A percentile compares a stretch with the other conserved stretches of the same genome.
These are phyloP conservation scores for Puccinia coronata DNA, from an alignment of 1,284 basidiomycete species.

Conservation along the genomic window DNA sequence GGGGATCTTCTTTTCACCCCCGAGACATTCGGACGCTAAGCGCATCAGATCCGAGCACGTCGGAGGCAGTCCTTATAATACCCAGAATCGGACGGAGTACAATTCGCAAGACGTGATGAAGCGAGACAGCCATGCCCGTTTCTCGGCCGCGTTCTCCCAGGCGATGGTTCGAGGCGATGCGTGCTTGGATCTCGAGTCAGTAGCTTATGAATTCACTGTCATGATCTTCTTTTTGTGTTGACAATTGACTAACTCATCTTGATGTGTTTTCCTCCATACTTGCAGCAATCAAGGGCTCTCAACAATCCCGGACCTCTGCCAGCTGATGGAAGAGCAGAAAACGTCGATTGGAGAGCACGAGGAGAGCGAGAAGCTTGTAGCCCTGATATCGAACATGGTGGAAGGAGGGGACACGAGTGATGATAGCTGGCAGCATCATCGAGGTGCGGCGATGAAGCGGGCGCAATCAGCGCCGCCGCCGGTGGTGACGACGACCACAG, in stretches of 20 bases:
- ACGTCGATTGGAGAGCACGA: not conserved
- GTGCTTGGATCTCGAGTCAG: slow-evolving; percentile 20
- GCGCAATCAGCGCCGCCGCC: slow-evolving; percentile 1
- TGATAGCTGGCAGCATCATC: not conserved
- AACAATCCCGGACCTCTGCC: not conserved
- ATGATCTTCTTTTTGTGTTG: not conserved
- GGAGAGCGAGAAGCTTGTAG: not conserved
- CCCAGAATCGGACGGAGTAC: not conserved
- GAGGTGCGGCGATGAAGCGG: slow-evolving; percentile 19
- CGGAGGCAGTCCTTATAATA: not conserved
- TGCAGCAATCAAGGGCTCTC: not conserved
- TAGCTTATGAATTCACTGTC: not conserved
- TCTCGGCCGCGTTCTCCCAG: not conserved
- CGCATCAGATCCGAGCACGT: not conserved
- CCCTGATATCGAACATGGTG: not conserved
- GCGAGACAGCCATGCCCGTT: not conserved
- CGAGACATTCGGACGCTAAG: not conserved
- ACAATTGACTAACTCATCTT: not conserved
- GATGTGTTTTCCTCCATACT: not conserved
- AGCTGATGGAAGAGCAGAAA: slow-evolving; percentile 6
- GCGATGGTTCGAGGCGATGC: slow-evolving; percentile 5
- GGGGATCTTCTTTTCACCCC: slow-evolving; percentile 23
- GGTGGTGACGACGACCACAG: not conserved
- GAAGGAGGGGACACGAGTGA: not conserved
- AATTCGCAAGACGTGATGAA: not conserved